These are phyloP conservation scores for Diospyros kaki DNA, from an alignment of 148 eudicot genomes.

Conservation along the genomic window DNA sequence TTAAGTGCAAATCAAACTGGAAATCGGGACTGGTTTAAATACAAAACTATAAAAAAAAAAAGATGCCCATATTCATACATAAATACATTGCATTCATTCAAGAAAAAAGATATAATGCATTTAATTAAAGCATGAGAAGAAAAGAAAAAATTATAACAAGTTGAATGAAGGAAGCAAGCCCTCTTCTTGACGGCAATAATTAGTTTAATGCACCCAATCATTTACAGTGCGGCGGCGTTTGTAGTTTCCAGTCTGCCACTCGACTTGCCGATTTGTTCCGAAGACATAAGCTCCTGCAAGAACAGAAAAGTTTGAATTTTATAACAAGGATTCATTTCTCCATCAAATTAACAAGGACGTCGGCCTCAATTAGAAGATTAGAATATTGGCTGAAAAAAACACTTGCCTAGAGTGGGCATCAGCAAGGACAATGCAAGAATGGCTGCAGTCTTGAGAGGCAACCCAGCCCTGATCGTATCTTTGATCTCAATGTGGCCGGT, in stretches of 20 bases:
- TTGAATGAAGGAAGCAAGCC: too few relatives aligned
- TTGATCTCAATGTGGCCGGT: conserved; percentile 69
- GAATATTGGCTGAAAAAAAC: not conserved
- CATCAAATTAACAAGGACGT: not conserved
- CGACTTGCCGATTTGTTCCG: conserved; percentile 13
- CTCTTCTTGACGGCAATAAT: too few relatives aligned
- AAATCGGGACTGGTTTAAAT: too few relatives aligned
- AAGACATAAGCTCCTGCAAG: conserved; percentile 22
- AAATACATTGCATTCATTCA: too few relatives aligned
- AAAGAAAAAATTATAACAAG: too few relatives aligned
- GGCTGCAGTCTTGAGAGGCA: conserved; percentile 60
- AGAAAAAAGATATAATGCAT: too few relatives aligned
- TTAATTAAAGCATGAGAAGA: too few relatives aligned
- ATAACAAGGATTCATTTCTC: not conserved
- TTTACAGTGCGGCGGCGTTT: not conserved
- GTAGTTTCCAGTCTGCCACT: conserved; percentile 18
- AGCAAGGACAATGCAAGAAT: conserved; percentile 40
- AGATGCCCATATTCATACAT: too few relatives aligned
- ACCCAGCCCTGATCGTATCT: conserved; percentile 71
- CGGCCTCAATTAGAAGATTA: not conserved
- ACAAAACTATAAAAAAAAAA: too few relatives aligned
- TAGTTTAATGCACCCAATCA: too few relatives aligned
- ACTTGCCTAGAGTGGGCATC: conserved; percentile 89
- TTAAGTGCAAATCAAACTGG: too few relatives aligned
- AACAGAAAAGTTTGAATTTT: not conserved